Base-by-base conservation (phyloP, 2,329 filamentous ascomycete species). In the Aspergillus uvarum region DNA sequence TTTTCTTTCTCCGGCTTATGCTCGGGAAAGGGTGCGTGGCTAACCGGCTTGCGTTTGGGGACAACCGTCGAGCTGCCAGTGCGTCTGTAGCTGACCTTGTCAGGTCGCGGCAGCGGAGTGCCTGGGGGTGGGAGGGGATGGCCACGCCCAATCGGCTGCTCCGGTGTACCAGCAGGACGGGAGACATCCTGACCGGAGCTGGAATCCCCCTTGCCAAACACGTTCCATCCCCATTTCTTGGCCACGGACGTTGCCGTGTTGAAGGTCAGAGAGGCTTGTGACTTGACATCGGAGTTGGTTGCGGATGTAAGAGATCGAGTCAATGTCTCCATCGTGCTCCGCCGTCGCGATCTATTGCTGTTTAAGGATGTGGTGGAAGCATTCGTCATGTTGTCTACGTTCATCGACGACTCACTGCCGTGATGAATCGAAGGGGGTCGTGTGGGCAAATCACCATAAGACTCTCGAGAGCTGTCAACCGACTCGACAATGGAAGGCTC, bases 61-160 rank as follows among this genome's bases (percentile, higher is more conserved):
- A 87, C 80, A 29, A 80, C 80, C 60, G 81, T 83, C 16, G 83
- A 79, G 51, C 82, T 83, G 8, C 38, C 38, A 19, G 38, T 44
- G 49, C 84, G 83, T 69, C 84, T 86, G 6, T 85, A 68, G 5
- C 67, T 82, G 59, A 80, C 83, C 56, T 81, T 84, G 38, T 87
- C 85, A 1, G 88, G 89, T 47, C 81, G 85, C 2, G 92, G 92
- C 1, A 96, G 81, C 3, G 92, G 92, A 49, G 84, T 87, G 2
- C 92, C 92, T 2, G 89, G 90, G 8, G 92, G 91, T 51, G 91
- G 92, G 19, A 96, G 79, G 1, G 92, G 92, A 67, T 89, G 88
- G 0, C 92, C 92, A 44, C 92, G 85, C 1, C 92, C 92, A 80
- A 96, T 92, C 2, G 92, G 92, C 67, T 91, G 85, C 64, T 77